Evolutionary conservation across 495 filamentous ascomycete genomes (phyloP), one percentile per base, ranked within the genome.

Genomic region (Penicillium mononematosum): DNA sequence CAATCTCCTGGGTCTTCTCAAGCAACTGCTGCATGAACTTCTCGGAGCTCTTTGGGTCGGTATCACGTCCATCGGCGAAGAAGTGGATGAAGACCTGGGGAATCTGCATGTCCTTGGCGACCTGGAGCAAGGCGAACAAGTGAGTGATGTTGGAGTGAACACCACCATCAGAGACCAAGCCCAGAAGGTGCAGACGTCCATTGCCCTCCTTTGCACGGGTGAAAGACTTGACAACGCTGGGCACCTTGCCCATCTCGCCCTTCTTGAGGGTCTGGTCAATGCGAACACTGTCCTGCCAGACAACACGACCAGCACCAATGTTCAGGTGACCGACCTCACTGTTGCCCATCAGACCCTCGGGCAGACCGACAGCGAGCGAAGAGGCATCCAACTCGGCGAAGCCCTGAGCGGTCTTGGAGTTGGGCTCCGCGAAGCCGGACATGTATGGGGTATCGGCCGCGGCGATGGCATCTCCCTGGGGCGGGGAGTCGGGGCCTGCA

Each of bases 281-380:
- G 66, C 94, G 89, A 57, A 98, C 94, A 58, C 95, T 96, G 78
- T 98, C 94, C 74, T 98, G 94, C 94, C 94, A 98, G 64, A 98
- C 94, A 41, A 98, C 95, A 72, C 94, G 83, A 43, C 94, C 94
- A 58, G 94, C 94, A 68, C 94, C 94, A 74, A 98, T 98, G 80
- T 98, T 98, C 75, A 98, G 74, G 75, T 98, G 94, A 38, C 94
- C 94, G 63, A 98, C 94, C 74, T 98, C 94, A 69, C 89, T 94
- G 78, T 98, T 98, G 36, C 94, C 94, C 94, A 98, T 98, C 57
- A 98, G 80, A 39, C 94, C 94, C 69, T 98, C 93, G 19, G 94
- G 94, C 44, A 98, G 80, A 43, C 94, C 94, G 43, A 98, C 94
- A 32, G 94, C 95, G 19, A 96, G 83, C 2, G 95, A 98, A 9